Evolutionary conservation across 2,329 filamentous ascomycete species (phyloP), one percentile per base, ranked within the genome.

Genomic region (Penicillium sp.): DNA sequence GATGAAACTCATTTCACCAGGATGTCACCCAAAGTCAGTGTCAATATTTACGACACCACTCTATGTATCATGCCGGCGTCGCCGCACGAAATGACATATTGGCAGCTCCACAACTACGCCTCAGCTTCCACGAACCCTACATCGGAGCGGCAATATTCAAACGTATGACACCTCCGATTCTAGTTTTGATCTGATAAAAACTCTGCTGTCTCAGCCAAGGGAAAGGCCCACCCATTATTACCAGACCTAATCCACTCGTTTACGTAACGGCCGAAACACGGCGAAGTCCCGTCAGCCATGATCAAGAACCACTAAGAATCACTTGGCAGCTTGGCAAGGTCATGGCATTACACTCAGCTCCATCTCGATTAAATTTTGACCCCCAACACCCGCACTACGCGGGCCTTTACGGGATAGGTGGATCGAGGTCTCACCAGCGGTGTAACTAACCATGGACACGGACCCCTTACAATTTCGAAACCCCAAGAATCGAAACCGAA

Each of bases 101-200:
- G 10, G 22, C 19, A 41, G 39, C 19, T 22, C 19, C 19, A 41
- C n/a, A 41, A 39, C 19, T 14, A 41, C 26, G 13, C n/a, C 8
- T 21, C n/a, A 35, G 27, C 16, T 13, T 16, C 19, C 27, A 33
- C 16, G n/a, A 33, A 31, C 13, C 14, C 26, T 21, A 21, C 9
- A 13, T 16, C 48, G 48, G 33, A 21, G 29, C 47, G 24, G 16
- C 26, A 29, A 47, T 8, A 27, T 11, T 19, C 16, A 29, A 47
- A 47, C 29, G 31, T 35, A 48, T 16, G 47, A 24, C 35, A 21
- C 19, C 48, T 33, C 24, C n/a, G 37, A 33, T 22, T 6, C 8
- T 41, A 41, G 8, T 4, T 50, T 50, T 50, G 41, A 52, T 52
- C 49, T 52, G 49, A 52, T 52, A 52, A 52, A 29, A 52, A 45